These are phyloP conservation scores for Pichia terricola DNA, from an alignment of 1,139 yeast genomes.

Conservation along the genomic window DNA sequence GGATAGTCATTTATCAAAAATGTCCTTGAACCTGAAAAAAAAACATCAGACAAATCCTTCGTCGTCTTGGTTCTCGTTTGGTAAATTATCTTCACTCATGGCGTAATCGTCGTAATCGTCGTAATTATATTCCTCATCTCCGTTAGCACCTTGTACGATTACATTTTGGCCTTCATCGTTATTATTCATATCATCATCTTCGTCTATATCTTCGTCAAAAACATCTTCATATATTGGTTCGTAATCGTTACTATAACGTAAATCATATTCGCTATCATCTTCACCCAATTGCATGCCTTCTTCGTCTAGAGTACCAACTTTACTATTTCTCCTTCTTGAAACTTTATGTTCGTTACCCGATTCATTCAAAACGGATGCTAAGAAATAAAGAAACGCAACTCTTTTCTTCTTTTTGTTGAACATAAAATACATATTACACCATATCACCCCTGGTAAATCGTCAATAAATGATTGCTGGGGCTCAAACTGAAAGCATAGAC, in stretches of 20 bases:
- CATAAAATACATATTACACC: slow-evolving; percentile 91
- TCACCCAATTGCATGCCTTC: slow-evolving; percentile 19
- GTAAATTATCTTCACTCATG: slow-evolving; percentile 27
- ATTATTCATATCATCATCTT: slow-evolving; percentile 8
- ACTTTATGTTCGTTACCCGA: slow-evolving; percentile 1
- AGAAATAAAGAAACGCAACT: slow-evolving; percentile 71
- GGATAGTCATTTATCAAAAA: too few species aligned
- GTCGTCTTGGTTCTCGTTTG: slow-evolving; percentile 27
- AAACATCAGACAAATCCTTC: slow-evolving; percentile 12
- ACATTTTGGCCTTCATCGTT: slow-evolving; percentile 13
- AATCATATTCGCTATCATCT: slow-evolving; percentile 26
- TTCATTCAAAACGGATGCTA: slow-evolving; percentile 24
- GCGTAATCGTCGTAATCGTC: slow-evolving; percentile 29
- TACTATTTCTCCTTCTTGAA: slow-evolving; percentile 20
- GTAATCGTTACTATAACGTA: slow-evolving; percentile 24
- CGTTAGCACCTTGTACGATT: slow-evolving; percentile 3
- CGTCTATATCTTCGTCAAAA: slow-evolving; percentile 19
- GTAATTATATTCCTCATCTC: slow-evolving; percentile 23
- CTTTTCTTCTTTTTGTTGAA: slow-evolving; percentile 86
- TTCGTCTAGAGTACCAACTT: slow-evolving; percentile 26
- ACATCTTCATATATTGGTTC: slow-evolving; percentile 23
- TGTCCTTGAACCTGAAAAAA: too few species aligned
- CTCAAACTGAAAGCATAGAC: slow-evolving; percentile 67
- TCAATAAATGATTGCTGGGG: slow-evolving; percentile 75
- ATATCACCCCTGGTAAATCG: slow-evolving; percentile 58